phyloP scores from a whole-genome alignment of 202 grass and related monocot genomes.

The Musa balbisiana region DNA sequence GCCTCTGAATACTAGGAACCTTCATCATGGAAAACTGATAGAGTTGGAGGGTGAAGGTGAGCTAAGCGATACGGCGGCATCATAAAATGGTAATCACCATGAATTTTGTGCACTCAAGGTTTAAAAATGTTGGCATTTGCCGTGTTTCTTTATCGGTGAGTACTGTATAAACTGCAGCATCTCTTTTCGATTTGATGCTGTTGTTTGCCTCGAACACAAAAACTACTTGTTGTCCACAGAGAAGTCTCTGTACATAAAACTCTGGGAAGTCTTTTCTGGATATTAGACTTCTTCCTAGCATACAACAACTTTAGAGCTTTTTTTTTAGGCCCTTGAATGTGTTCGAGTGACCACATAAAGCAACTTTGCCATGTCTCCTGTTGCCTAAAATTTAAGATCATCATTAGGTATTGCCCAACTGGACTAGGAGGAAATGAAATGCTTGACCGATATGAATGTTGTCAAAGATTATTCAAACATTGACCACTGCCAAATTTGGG shows the following conservation, averaged over 20 bases:
- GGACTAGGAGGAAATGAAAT: too few relatives aligned
- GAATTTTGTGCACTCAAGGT: neutral
- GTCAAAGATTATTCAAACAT: too few relatives aligned
- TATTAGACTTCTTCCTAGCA: too few relatives aligned
- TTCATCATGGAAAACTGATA: slow-evolving; percentile 32
- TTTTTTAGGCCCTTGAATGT: too few relatives aligned
- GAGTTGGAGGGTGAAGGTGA: slow-evolving; percentile 67
- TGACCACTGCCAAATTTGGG: too few relatives aligned
- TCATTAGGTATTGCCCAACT: too few relatives aligned
- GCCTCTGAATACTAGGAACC: slow-evolving; percentile 34
- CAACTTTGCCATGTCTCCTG: too few relatives aligned
- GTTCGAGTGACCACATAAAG: too few relatives aligned
- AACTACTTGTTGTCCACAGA: neutral
- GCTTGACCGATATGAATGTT: too few relatives aligned
- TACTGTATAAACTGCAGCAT: neutral
- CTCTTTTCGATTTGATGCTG: neutral
- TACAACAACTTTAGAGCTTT: too few relatives aligned
- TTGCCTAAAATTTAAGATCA: too few relatives aligned
- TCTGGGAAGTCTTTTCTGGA: neutral
- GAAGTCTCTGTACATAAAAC: neutral
- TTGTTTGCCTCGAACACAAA: neutral
- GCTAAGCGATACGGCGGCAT: slow-evolving; percentile 65
- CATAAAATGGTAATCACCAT: slow-evolving; percentile 10
- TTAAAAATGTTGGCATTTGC: neutral
- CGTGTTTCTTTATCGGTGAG: neutral